These are phyloP conservation scores for Dictyostelium purpureum DNA, from an alignment of 78 protist genomes.

Conservation along the genomic window DNA sequence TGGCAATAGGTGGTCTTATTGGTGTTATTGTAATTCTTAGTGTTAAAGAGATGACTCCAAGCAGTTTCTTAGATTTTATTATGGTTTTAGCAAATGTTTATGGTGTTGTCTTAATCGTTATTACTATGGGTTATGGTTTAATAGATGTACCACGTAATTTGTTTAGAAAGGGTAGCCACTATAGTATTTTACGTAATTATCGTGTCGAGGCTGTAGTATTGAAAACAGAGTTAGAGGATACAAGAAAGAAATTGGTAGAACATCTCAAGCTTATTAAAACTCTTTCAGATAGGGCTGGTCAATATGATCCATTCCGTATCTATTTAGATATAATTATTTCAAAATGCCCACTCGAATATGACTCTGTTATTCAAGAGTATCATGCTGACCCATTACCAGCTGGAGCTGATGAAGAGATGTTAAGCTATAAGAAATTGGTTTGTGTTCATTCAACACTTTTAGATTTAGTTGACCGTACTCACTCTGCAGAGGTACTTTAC, in stretches of 20 bases:
- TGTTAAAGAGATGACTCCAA: neutral
- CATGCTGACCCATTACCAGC: neutral
- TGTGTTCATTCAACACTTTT: conserved; percentile 21
- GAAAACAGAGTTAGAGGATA: conserved; percentile 7
- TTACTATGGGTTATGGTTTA: conserved; percentile 65
- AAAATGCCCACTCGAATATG: conserved; percentile 19
- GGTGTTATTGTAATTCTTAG: neutral
- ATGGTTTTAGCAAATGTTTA: conserved; percentile 45
- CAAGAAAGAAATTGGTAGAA: neutral
- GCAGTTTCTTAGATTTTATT: neutral
- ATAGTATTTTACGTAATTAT: conserved; percentile 40
- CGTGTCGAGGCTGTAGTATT: conserved; percentile 39
- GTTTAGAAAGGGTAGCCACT: neutral
- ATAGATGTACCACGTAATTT: conserved; percentile 69
- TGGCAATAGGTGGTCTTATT: conserved; percentile 52
- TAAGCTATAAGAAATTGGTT: conserved; percentile 24
- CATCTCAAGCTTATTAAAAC: conserved; percentile 36
- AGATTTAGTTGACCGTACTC: conserved; percentile 13
- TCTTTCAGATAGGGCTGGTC: conserved; percentile 42
- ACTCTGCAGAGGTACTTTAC: neutral
- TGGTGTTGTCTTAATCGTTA: conserved; percentile 24
- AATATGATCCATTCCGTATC: conserved; percentile 52
- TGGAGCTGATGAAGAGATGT: neutral
- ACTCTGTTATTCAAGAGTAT: neutral
- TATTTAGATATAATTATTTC: conserved; percentile 58